These are phyloP conservation scores for Plasmodium ovale DNA, from an alignment of 169 alveolate species.

Conservation along the genomic window DNA sequence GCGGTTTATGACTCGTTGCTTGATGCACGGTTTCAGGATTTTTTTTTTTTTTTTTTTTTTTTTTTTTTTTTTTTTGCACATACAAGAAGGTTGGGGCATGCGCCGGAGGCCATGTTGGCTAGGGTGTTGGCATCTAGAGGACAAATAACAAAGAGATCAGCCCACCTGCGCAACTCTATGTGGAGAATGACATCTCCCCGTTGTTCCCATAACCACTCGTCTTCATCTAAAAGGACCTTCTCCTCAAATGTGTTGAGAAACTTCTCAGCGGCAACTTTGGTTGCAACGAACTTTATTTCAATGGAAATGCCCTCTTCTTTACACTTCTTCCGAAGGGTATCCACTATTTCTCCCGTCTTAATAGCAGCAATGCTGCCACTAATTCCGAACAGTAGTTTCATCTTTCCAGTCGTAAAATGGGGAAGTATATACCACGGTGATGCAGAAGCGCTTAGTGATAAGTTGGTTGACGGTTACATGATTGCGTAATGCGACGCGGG, in stretches of 20 bases:
- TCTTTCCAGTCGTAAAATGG: too few relatives aligned
- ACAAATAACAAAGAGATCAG: conserved; percentile 91
- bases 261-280: conserved; percentile 76
- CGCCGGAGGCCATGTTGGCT: conserved; percentile 92
- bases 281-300: conserved; percentile 79
- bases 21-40: too few relatives aligned
- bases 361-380: conserved; percentile 93
- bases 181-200: conserved; percentile 83
- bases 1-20: too few relatives aligned
- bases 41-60: background rate
- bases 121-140: conserved; percentile 96
- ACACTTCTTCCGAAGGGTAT: conserved; percentile 54
- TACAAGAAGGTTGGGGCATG: conserved; percentile 94
- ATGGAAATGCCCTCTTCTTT: conserved; percentile 32
- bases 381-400: conserved; percentile 87
- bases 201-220: conserved; percentile 85
- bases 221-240: conserved; percentile 80
- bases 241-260: conserved; percentile 78
- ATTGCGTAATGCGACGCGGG: too few relatives aligned
- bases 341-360: conserved; percentile 84
- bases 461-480: too few relatives aligned
- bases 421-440: too few relatives aligned
- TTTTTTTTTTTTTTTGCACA: background rate
- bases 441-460: too few relatives aligned
- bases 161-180: conserved; percentile 91